Conservation (phyloP, 2,329 filamentous ascomycete genomes). For the Pseudogymnoascus pannorum region DNA sequence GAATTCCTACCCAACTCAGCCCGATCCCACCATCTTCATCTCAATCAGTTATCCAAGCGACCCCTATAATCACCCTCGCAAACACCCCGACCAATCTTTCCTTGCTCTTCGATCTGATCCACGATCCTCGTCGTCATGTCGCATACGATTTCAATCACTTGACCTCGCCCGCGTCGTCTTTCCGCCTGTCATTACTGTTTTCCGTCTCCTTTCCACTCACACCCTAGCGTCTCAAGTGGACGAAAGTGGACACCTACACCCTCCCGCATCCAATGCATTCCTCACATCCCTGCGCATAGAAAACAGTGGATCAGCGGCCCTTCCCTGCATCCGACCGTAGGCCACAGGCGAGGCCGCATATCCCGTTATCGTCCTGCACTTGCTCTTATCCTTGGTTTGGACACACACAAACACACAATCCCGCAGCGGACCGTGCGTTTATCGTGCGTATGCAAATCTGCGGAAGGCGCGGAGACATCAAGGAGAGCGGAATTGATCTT, state of each 20-base stretch:
- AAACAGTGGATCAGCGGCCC: neutral
- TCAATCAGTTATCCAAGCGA: neutral
- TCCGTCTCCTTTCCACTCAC: slow-evolving; percentile 33
- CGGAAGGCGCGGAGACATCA: neutral
- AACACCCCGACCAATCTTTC: neutral
- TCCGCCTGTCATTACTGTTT: slow-evolving; percentile 59
- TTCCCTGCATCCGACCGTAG: neutral
- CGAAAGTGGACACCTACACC: neutral
- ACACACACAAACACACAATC: neutral
- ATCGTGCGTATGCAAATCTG: slow-evolving; percentile 1
- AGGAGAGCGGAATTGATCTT: neutral
- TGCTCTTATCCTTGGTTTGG: neutral
- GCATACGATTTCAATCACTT: slow-evolving; percentile 56
- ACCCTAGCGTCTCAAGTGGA: neutral
- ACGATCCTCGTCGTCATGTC: slow-evolving; percentile 30
- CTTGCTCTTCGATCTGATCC: slow-evolving; percentile 15
- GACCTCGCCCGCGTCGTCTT: slow-evolving; percentile 35
- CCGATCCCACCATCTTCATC: slow-evolving; percentile 2
- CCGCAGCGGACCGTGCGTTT: neutral
- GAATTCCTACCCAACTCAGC: neutral
- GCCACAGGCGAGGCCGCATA: neutral
- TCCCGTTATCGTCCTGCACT: neutral
- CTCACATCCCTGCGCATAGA: neutral
- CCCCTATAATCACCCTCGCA: neutral
- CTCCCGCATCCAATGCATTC: neutral